These are phyloP conservation scores for Lentinus brumalis DNA, from an alignment of 768 basidiomycete genomes.

Conservation along the genomic window DNA sequence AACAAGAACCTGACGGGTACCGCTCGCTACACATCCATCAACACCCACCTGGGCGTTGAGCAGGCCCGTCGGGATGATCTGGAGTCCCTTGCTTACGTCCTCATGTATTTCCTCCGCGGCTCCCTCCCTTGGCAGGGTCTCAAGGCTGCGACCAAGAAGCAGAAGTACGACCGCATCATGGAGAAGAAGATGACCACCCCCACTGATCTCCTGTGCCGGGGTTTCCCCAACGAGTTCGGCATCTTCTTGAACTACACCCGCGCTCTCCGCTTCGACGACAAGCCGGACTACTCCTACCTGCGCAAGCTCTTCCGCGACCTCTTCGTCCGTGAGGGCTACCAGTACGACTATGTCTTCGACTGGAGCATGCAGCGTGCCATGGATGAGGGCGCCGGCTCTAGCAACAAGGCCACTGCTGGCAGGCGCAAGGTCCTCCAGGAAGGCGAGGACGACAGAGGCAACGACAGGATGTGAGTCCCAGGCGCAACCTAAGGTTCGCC, in stretches of 20 bases:
- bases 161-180: slow-evolving; percentile 99
- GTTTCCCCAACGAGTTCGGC: slow-evolving; percentile 99
- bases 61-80: slow-evolving; percentile 98
- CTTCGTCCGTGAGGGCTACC: slow-evolving; percentile 95
- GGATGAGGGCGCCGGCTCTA: slow-evolving; percentile 62
- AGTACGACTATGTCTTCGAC: slow-evolving; percentile 99
- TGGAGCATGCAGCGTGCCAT: slow-evolving; percentile 89
- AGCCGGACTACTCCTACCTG: slow-evolving; percentile 99
- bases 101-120: slow-evolving; percentile 99
- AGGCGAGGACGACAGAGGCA: slow-evolving; percentile 80
- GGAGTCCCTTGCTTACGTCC: slow-evolving; percentile 96
- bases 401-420: slow-evolving; percentile 64
- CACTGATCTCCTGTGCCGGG: slow-evolving; percentile 94
- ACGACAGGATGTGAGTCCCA: slow-evolving; percentile 76
- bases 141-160: slow-evolving; percentile 99
- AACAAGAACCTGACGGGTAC: slow-evolving; percentile 99
- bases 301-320: slow-evolving; percentile 99
- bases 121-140: slow-evolving; percentile 99
- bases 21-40: slow-evolving; percentile 98
- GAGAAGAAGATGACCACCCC: slow-evolving; percentile 99
- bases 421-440: slow-evolving; percentile 84
- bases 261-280: slow-evolving; percentile 98
- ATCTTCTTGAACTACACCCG: slow-evolving; percentile 99
- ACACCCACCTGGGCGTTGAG: slow-evolving; percentile 97
- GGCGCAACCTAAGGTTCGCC: slow-evolving; percentile 23